Evolutionary conservation across 768 basidiomycete species (phyloP).

Genomic region (Termitomyces titanicus): DNA sequence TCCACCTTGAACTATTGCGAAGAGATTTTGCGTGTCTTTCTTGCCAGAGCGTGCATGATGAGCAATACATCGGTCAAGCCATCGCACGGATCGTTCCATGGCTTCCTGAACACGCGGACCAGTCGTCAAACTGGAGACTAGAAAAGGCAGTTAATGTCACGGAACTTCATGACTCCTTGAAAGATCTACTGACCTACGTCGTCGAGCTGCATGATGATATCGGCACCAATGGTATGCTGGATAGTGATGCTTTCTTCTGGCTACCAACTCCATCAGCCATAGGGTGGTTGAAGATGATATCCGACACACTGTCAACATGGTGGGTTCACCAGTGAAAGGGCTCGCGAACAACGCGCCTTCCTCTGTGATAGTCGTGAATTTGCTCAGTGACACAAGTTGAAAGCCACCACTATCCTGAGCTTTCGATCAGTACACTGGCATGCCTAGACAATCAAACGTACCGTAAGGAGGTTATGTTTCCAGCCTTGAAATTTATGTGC

Average conservation of each 20-base stretch:
- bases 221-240: slow-evolving; percentile 87
- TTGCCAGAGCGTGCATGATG: slow-evolving; percentile 69
- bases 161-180: background rate
- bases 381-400: slow-evolving; percentile 80
- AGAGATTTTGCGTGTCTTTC: slow-evolving; percentile 70
- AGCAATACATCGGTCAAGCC: slow-evolving; percentile 86
- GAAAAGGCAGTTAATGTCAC: background rate
- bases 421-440: background rate
- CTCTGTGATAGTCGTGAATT: slow-evolving; percentile 84
- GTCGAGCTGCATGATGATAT: slow-evolving; percentile 94
- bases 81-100: slow-evolving; percentile 83
- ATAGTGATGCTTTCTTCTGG: slow-evolving; percentile 91
- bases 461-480: slow-evolving; percentile 81
- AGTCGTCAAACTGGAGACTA: slow-evolving; percentile 76
- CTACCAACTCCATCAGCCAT: slow-evolving; percentile 29
- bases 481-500: slow-evolving; percentile 92
- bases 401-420: slow-evolving; percentile 85
- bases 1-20: slow-evolving; percentile 91
- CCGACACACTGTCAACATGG: slow-evolving; percentile 74
- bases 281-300: slow-evolving; percentile 6
- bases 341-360: slow-evolving; percentile 84
- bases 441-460: slow-evolving; percentile 18
- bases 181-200: slow-evolving; percentile 66
- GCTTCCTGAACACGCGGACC: slow-evolving; percentile 84
- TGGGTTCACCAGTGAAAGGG: slow-evolving; percentile 84